phyloP scores from a whole-genome alignment of 2,329 filamentous ascomycete genomes.

The Exophiala aquamarina region DNA sequence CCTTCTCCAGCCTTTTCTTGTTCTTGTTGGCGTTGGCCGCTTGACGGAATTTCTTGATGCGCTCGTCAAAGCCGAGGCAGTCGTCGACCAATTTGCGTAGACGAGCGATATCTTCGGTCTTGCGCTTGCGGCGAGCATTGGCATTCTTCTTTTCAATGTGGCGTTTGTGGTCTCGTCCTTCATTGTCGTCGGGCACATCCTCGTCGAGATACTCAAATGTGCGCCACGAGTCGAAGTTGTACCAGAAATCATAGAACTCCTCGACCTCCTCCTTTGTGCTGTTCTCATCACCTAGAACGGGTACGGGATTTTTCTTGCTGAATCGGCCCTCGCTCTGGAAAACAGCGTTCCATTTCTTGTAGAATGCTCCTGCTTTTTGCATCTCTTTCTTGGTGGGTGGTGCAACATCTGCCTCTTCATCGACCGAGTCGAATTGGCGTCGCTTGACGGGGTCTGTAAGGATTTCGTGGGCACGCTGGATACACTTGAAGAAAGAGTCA shows the following conservation, averaged over 20 bases:
- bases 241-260: conserved; percentile 99
- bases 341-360: conserved; percentile 87
- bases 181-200: conserved; percentile 97
- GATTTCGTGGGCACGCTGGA: conserved; percentile 95
- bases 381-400: conserved; percentile 89
- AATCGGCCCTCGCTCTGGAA: conserved; percentile 93
- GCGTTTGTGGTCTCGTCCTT: conserved; percentile 98
- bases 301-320: conserved; percentile 87
- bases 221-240: conserved; percentile 98
- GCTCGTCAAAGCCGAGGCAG: conserved; percentile 78
- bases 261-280: conserved; percentile 88
- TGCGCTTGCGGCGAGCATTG: conserved; percentile 98
- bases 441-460: conserved; percentile 89
- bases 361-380: conserved; percentile 77
- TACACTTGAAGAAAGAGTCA: conserved; percentile 99
- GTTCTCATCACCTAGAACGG: conserved; percentile 79
- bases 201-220: conserved; percentile 98
- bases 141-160: conserved; percentile 98
- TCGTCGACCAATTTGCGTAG: conserved; percentile 89
- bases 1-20: conserved; percentile 86
- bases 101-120: conserved; percentile 93
- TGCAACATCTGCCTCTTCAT: conserved; percentile 88
- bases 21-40: conserved; percentile 92
- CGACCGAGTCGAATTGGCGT: conserved; percentile 93
- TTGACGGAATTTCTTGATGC: conserved; percentile 96